phyloP scores from a whole-genome alignment of 257 asterid species.

The Petrea volubilis region DNA sequence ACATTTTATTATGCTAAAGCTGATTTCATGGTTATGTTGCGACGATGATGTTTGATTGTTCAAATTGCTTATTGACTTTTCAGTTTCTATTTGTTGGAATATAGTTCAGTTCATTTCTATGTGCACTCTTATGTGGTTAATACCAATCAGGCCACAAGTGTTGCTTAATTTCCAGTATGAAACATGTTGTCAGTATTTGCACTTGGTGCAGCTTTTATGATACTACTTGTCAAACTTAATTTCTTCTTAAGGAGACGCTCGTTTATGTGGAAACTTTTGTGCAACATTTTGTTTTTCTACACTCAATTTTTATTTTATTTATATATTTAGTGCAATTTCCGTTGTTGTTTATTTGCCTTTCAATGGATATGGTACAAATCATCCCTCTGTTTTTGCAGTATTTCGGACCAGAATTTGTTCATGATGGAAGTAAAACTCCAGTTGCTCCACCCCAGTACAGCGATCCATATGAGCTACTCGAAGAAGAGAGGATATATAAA shows the following conservation, averaged over 20 bases:
- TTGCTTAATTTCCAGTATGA: background rate
- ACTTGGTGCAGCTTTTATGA: background rate
- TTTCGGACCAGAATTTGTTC: constrained; percentile 78
- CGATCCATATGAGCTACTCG: constrained; percentile 82
- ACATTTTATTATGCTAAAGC: background rate
- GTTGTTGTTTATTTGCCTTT: background rate
- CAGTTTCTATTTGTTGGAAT: background rate
- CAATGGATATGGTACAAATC: background rate
- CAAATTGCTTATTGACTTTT: background rate
- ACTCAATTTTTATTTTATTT: background rate
- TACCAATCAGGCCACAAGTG: background rate
- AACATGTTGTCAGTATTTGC: background rate
- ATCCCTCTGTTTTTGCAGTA: constrained; percentile 53
- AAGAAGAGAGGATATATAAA: constrained; percentile 70
- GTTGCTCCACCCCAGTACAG: constrained; percentile 52
- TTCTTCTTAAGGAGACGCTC: background rate
- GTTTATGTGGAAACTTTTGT: background rate
- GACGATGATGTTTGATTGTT: background rate
- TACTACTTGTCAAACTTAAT: background rate
- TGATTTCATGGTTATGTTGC: background rate
- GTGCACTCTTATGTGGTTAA: no score
- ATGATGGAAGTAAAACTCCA: constrained; percentile 47
- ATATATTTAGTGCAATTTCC: background rate
- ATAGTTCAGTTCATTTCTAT: background rate
- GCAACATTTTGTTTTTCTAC: no score